Conservation (phyloP, 2,329 filamentous ascomycete species). For the Fusarium phyllophilum region DNA sequence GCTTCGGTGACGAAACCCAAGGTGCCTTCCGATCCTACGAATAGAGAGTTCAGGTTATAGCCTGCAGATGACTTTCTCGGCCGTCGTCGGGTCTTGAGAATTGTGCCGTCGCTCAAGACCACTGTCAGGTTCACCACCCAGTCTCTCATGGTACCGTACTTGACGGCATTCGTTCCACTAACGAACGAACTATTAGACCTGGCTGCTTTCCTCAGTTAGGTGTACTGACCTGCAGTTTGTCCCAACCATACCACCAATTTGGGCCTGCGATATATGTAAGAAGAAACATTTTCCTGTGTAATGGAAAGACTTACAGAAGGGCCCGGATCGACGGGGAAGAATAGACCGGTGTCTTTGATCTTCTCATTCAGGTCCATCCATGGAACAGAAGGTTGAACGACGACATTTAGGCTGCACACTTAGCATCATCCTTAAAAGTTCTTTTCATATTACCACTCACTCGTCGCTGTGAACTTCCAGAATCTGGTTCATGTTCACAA, state of each 20-base stretch:
- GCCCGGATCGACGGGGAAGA: constrained; percentile 91
- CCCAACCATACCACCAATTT: constrained; percentile 85
- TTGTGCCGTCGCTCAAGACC: constrained; percentile 78
- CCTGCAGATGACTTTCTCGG: constrained; percentile 84
- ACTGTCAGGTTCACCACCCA: constrained; percentile 89
- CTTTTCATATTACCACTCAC: background rate
- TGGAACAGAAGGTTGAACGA: constrained; percentile 88
- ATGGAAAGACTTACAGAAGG: background rate
- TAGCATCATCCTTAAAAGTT: background rate
- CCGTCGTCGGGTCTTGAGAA: constrained; percentile 80
- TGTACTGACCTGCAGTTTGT: constrained; percentile 69
- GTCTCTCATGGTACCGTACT: constrained; percentile 88
- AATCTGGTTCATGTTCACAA: constrained; percentile 86
- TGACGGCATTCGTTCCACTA: constrained; percentile 78
- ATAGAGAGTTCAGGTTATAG: constrained; percentile 83
- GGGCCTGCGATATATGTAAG: constrained; percentile 62
- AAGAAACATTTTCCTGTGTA: constrained; percentile 31
- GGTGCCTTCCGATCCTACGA: constrained; percentile 84
- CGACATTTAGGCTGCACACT: constrained; percentile 74
- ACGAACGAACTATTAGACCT: rapidly evolving
- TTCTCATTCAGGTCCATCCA: constrained; percentile 89
- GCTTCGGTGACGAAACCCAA: constrained; percentile 84
- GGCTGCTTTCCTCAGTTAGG: rapidly evolving
- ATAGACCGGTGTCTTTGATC: constrained; percentile 76
- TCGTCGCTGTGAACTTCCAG: constrained; percentile 82